Percentiles rank a stretch among this genome's conserved stretches.
These are phyloP conservation scores for Chrysoporthe cubensis DNA, from an alignment of 2,329 filamentous ascomycete species.

Conservation along the genomic window DNA sequence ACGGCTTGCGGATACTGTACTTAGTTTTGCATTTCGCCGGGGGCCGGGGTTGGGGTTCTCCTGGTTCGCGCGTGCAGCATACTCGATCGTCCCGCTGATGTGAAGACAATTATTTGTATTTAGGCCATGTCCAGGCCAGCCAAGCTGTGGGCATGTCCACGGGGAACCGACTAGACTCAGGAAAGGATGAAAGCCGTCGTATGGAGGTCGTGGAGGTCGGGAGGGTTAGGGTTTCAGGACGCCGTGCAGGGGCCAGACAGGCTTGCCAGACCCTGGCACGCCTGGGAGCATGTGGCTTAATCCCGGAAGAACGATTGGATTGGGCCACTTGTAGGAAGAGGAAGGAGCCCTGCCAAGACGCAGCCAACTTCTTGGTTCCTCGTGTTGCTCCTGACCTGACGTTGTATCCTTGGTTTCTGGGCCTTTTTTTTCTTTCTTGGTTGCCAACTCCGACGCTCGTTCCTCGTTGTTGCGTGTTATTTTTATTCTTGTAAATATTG, in stretches of 20 bases:
- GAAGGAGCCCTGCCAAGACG: conserved; percentile 3
- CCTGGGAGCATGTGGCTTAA: conserved; percentile 9
- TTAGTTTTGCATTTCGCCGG: too few species aligned
- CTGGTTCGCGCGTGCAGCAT: too few species aligned
- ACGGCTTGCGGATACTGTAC: too few species aligned
- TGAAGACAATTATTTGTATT: too few species aligned
- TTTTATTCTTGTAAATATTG: not conserved
- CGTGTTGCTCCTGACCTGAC: conserved; percentile 11
- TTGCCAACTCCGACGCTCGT: not conserved
- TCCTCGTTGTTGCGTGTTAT: not conserved
- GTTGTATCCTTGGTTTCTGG: not conserved
- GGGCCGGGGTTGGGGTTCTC: too few species aligned
- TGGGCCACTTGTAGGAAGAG: not conserved
- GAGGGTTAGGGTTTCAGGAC: not conserved
- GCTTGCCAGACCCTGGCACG: not conserved
- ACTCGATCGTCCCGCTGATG: too few species aligned
- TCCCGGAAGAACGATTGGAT: not conserved
- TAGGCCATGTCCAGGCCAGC: too few species aligned
- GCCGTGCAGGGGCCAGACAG: not conserved
- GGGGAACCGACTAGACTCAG: too few species aligned
- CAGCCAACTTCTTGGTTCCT: not conserved
- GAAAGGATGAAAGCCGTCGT: too few species aligned
- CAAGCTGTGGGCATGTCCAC: too few species aligned
- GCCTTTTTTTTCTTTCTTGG: not conserved
- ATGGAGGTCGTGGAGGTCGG: not conserved